Conservation (phyloP, 257 asterid genomes). For the Solanum corneliomulleri region DNA sequence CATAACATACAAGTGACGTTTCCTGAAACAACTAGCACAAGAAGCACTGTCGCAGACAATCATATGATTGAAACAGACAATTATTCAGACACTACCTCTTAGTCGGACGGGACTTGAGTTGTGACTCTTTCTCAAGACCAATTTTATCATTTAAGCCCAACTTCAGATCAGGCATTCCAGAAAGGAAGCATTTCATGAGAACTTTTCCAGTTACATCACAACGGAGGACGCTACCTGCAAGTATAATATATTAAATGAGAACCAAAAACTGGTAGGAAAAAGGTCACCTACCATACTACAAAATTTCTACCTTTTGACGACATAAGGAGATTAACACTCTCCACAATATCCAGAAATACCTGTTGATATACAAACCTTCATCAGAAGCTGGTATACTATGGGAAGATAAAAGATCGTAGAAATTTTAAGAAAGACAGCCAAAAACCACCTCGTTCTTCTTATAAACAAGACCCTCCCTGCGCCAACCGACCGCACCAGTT, state of each 20-base stretch:
- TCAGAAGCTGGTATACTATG: background rate
- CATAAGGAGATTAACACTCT: constrained; percentile 97
- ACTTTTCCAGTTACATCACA: constrained; percentile 97
- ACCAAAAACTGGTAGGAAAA: background rate
- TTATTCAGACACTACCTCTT: constrained; percentile 46
- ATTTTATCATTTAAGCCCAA: constrained; percentile 98
- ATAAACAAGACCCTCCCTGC: constrained; percentile 91
- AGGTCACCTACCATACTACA: background rate
- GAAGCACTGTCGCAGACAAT: background rate
- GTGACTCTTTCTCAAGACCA: constrained; percentile 98
- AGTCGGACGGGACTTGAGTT: constrained; percentile 90
- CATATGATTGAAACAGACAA: background rate
- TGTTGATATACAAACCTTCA: constrained; percentile 13
- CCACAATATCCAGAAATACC: constrained; percentile 99
- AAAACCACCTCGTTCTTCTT: constrained; percentile 88
- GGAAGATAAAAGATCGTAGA: background rate
- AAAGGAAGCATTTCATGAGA: constrained; percentile 98
- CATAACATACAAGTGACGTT: background rate
- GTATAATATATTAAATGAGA: constrained; percentile 7
- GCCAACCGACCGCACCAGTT: constrained; percentile 99
- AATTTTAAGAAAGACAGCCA: background rate
- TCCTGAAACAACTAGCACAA: background rate
- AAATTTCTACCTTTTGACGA: constrained; percentile 72
- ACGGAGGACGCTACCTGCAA: constrained; percentile 84
- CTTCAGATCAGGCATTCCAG: constrained; percentile 99